Evolutionary conservation across 768 basidiomycete genomes (phyloP), one percentile per base, ranked within the genome.

Genomic region (Hortiboletus campestris): DNA sequence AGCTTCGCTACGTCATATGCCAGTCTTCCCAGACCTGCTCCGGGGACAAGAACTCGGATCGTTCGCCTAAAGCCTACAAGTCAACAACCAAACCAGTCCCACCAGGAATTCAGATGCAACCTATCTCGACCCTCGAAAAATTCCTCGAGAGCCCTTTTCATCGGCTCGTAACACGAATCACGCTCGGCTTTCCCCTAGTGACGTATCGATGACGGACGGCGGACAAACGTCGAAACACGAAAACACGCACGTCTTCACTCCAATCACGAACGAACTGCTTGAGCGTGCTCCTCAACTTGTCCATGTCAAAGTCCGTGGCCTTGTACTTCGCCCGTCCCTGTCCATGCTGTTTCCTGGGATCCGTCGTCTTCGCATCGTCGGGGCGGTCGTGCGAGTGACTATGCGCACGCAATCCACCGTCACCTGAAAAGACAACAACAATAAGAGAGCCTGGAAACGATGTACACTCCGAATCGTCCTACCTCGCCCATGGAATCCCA

Each of bases 181-280:
- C 95, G 82, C 67, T 98, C 95, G 1, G 70, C 68, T 59, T 74
- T 78, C 2, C 94, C 94, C 88, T 94, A 59, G 17, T 25, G 7
- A 40, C 22, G 7, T 34, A 52, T 54, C 43, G 31, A 20, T 45
- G 29, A 44, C 5, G 28, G 11, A 51, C 13, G 6, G 32, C 13
- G 17, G 43, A 40, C 6, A 39, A 43, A 41, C 2, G 9, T 16
- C 12, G 12, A 31, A 44, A 31, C 38, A 53, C 19, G 17, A 12
- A 22, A 57, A 54, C 2, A 62, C 73, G 42, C 39, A 93, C 91
- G 76, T 92, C 88, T 59, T 78, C 80, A 56, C 89, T 91, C 94
- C 95, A 98, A 66, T 98, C 94, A 13, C 94, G 80, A 11, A 94
- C 94, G 49, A 96, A 88, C 63, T 96, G 94, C 66, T 96, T 92